Base-by-base conservation (phyloP, 768 basidiomycete species). In the Kwoniella heveanensis region DNA sequence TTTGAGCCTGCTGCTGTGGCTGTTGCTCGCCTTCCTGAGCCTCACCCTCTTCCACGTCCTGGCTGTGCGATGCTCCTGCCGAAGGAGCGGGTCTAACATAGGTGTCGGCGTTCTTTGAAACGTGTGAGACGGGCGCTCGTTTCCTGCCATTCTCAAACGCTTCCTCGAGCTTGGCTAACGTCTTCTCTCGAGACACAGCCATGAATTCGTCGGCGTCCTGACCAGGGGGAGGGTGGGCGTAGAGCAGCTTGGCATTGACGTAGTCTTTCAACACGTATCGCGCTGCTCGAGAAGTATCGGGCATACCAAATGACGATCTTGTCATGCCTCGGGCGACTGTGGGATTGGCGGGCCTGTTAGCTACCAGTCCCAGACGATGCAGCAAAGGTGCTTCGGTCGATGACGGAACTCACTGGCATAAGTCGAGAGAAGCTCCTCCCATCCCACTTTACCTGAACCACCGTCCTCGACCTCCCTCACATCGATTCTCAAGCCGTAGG, bases 381-480 rank as follows among this genome's bases (percentile, higher is more conserved):
- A n/a, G n/a, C n/a, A n/a, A n/a, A n/a, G n/a, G n/a, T n/a, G n/a
- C n/a, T n/a, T n/a, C n/a, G n/a, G n/a, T n/a, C n/a, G n/a, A n/a
- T n/a, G n/a, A n/a, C n/a, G n/a, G n/a, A n/a, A 86, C 93, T 76
- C 80, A 97, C 95, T 88, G n/a, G 94, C 92, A 83, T 95, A 92
- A 6, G 92, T 83, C 32, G 91, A 84, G 30, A 99, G 82, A 57
- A 98, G 83, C 73, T 92, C 89, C 74, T 90, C 88, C 21, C 9
- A 87, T 85, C 30, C 66, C 60, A 84, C 79, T 65, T 73, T 81
- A 1, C 88, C 90, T 65, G 91, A 87, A 0, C 93, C 92, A 8
- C 92, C 93, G 68, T 96, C 95, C 70, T 93, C 92, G 0, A 83
- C 72, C 0, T 83, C 82, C 57, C 81, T 82, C 13, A 84, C 83